These are phyloP conservation scores for Neurospora sp. DNA, from an alignment of 2,329 filamentous ascomycete species.

Conservation along the genomic window DNA sequence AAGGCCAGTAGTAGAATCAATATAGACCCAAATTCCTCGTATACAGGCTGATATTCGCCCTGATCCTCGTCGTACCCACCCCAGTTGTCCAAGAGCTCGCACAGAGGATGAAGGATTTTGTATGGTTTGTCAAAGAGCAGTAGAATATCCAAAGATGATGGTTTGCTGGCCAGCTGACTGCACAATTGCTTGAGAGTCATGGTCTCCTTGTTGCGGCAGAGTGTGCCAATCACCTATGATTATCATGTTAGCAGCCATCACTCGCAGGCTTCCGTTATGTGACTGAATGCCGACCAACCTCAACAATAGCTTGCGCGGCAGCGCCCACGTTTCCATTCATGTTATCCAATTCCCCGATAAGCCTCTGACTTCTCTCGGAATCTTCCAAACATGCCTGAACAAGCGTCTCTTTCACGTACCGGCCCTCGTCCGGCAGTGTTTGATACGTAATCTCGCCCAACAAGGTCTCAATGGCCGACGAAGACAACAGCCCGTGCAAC, in stretches of 20 bases:
- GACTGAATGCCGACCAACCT: constrained; percentile 36
- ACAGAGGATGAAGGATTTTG: constrained; percentile 63
- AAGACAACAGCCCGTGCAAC: constrained; percentile 73
- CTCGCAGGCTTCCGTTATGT: not conserved
- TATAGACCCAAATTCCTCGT: constrained; percentile 76
- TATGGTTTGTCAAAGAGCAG: constrained; percentile 64
- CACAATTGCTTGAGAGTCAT: constrained; percentile 72
- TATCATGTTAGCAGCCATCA: not conserved
- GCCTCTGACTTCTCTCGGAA: constrained; percentile 61
- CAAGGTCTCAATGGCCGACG: constrained; percentile 67
- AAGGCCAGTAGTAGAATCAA: constrained; percentile 65
- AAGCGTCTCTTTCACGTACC: constrained; percentile 68
- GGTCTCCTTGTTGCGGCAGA: constrained; percentile 66
- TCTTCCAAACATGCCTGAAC: constrained; percentile 70
- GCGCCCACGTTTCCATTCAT: constrained; percentile 89
- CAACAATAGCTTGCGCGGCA: constrained; percentile 67
- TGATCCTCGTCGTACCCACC: constrained; percentile 68
- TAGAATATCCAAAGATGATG: constrained; percentile 63
- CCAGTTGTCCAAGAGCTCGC: constrained; percentile 69
- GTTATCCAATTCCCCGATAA: constrained; percentile 75
- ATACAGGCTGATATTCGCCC: constrained; percentile 74
- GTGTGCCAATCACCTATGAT: constrained; percentile 51
- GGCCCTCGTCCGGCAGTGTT: constrained; percentile 62
- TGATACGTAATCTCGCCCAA: constrained; percentile 79
- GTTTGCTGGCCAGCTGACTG: constrained; percentile 61